Conservation (phyloP, 176 grass and related monocot genomes). For the Puya raimondii region DNA sequence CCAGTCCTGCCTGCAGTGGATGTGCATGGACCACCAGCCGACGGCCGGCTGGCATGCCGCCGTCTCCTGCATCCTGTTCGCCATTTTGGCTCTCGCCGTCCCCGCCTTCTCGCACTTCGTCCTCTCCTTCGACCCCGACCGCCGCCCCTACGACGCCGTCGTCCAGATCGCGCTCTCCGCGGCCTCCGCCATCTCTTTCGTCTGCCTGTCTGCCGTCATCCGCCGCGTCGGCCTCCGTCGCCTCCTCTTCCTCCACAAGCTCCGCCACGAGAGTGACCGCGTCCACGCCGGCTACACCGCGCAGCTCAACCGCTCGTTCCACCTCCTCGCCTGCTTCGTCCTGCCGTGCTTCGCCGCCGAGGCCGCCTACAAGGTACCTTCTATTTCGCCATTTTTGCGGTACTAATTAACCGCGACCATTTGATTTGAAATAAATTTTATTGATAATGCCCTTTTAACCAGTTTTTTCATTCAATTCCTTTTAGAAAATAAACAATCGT, state of each 20-base stretch:
- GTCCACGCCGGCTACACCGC: conserved; percentile 49
- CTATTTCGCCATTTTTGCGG: too few species aligned
- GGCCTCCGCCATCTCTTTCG: conserved; percentile 37
- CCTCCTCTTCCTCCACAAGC: conserved; percentile 82
- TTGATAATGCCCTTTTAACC: too few species aligned
- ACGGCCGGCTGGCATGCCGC: too few species aligned
- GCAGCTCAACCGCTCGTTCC: conserved; percentile 59
- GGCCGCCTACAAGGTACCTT: conserved; percentile 34
- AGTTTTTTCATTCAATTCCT: too few species aligned
- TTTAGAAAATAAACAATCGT: too few species aligned
- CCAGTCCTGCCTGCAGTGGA: too few species aligned
- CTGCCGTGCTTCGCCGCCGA: conserved; percentile 73
- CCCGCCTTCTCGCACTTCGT: conserved; percentile 49
- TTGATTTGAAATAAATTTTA: too few species aligned
- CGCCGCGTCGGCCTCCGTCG: conserved; percentile 65
- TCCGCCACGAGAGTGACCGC: conserved; percentile 42
- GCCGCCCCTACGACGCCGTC: conserved; percentile 45
- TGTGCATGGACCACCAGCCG: too few species aligned
- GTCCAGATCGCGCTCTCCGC: conserved; percentile 68
- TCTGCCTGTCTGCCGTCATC: conserved; percentile 56
- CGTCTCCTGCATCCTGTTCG: conserved; percentile 53
- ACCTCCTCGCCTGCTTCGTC: conserved; percentile 64
- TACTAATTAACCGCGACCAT: too few species aligned
- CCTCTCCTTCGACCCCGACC: conserved; percentile 35
- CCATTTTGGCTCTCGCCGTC: conserved; percentile 28